phyloP scores from a whole-genome alignment of 768 basidiomycete genomes.

The Termitomyces sp. region DNA sequence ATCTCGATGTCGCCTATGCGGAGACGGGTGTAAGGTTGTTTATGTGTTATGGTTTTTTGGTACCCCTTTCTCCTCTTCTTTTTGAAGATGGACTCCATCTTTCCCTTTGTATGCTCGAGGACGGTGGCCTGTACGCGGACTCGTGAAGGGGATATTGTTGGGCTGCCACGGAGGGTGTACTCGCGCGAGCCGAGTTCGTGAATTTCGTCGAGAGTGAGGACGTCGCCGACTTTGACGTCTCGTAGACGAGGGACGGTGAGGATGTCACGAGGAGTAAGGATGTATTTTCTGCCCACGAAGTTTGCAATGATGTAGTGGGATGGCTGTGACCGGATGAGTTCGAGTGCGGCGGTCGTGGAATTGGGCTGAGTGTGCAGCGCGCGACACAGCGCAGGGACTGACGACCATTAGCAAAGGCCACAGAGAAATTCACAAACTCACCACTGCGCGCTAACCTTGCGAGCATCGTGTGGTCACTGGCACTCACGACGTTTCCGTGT shows the following conservation, averaged over 20 bases:
- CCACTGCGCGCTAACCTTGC: slow-evolving; percentile 27
- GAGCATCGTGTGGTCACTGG: slow-evolving; percentile 19
- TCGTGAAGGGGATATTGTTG: slow-evolving; percentile 58
- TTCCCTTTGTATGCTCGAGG: slow-evolving; percentile 95
- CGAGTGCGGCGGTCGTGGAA: slow-evolving; percentile 61
- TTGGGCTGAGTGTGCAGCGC: slow-evolving; percentile 22
- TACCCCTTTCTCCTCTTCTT: slow-evolving; percentile 99
- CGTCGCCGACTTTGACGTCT: slow-evolving; percentile 81
- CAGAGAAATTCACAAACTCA: slow-evolving; percentile 15
- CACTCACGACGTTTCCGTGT: background rate
- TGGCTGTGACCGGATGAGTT: slow-evolving; percentile 86
- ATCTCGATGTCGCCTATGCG: slow-evolving; percentile 81
- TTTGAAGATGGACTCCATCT: slow-evolving; percentile 90
- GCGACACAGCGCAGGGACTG: slow-evolving; percentile 16
- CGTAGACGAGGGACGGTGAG: slow-evolving; percentile 92
- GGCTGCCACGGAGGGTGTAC: slow-evolving; percentile 83
- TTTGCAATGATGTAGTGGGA: slow-evolving; percentile 90
- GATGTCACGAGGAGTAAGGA: slow-evolving; percentile 86
- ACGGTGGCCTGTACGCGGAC: slow-evolving; percentile 86
- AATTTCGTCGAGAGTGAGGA: slow-evolving; percentile 78
- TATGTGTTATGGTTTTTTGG: slow-evolving; percentile 88
- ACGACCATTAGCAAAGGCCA: background rate
- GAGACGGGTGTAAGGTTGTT: slow-evolving; percentile 94
- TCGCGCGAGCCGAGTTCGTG: slow-evolving; percentile 95
- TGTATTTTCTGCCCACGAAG: slow-evolving; percentile 83